Base-by-base conservation (phyloP, 2,329 filamentous ascomycete genomes). In the Zasmidium cellare region DNA sequence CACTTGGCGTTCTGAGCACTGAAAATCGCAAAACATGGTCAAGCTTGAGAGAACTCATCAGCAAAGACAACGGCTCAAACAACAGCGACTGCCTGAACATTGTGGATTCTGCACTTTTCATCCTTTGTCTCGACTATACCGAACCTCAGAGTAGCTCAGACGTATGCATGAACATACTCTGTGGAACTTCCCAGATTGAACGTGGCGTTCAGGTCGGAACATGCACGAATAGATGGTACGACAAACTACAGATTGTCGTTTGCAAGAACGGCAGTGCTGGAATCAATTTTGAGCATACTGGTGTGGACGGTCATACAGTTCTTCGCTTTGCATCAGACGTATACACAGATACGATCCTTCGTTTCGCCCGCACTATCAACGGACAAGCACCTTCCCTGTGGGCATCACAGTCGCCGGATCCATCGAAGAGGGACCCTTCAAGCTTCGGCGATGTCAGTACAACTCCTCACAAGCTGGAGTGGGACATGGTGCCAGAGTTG, bases 261-360 rank as follows among this genome's bases (percentile, higher is more conserved):
- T 97, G 94, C 82, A 96, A 96, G 78, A 99, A 97, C 75, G 94
- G 94, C 57, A 96, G 91, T 71, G 94, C 94, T 0, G 94, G 94
- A 5, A 97, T 99, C 84, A 99, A 99, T 77, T 97, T 99, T 69
- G 94, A 99, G 74, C 94, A 99, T 71, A 99, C 94, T 0, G 94
- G 94, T 65, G 93, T 99, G 3, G 94, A 99, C 69, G 94, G 94
- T 1, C 94, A 99, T 72, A 99, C 94, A 0, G 94, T 99, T 20
- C 83, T 99, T 53, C 88, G 94, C 5, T 97, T 99, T 68, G 94
- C 94, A 16, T 96, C 92, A 61, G 94, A 99, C 68, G 81, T 99
- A 16, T 99, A 97, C 75, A 97, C 94, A 0, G 94, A 99, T 73
- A 99, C 94, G 1, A 97, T 99, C 65, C 85, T 99, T 35, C 88